A percentile compares a stretch with the other conserved stretches of the same genome.
Conservation (phyloP, 2,329 filamentous ascomycete species). For the Diaporthe australafricana region DNA sequence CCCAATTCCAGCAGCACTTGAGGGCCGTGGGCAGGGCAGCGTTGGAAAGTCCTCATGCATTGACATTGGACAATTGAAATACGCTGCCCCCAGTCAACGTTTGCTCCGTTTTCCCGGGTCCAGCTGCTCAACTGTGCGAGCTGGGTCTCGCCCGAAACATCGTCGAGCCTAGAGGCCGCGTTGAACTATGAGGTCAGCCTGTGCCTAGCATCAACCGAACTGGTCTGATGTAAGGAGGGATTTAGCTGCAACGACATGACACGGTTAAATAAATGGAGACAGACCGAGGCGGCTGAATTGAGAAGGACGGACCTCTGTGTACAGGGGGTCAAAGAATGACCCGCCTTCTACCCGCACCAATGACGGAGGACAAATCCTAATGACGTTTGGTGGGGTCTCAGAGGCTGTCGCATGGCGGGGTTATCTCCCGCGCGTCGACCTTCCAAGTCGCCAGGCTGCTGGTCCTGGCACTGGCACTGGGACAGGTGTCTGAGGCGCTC, state of each 20-base stretch:
- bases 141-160: not conserved
- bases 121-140: no score
- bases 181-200: not conserved
- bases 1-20: no score
- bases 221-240: not conserved
- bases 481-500: not conserved
- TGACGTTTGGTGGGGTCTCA: conserved; percentile 17
- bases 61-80: not conserved
- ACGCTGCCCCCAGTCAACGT: not conserved
- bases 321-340: not conserved
- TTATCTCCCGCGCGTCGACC: conserved; percentile 11
- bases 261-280: not conserved
- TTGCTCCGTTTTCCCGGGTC: no score
- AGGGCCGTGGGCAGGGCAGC: no score
- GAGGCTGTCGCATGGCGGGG: conserved; percentile 13
- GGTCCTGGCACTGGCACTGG: not conserved
- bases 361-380: not conserved
- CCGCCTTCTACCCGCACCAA: conserved; percentile 9
- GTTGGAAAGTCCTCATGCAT: not conserved
- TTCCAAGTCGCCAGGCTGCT: conserved; percentile 1
- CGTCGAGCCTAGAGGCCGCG: not conserved
- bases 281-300: conserved; percentile 13
- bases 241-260: not conserved
- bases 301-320: not conserved
- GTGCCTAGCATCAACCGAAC: not conserved